A percentile compares a stretch with the other conserved stretches of the same genome.
These are phyloP conservation scores for Saccharomycopsis malanga DNA, from an alignment of 805 yeast genomes.

Conservation along the genomic window DNA sequence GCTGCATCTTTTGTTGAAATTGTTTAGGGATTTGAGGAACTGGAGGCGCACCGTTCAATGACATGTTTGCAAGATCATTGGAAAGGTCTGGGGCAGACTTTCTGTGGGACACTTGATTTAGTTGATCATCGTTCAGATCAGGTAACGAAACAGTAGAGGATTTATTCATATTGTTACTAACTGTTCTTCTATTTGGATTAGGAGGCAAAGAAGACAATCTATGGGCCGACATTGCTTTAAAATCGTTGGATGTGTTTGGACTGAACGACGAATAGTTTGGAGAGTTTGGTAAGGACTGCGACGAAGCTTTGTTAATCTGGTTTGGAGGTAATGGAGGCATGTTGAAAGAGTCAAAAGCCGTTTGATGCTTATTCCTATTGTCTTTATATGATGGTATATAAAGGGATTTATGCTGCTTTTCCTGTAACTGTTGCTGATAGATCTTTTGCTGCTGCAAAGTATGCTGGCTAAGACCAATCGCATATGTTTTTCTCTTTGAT, in stretches of 20 bases:
- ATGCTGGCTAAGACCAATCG: not conserved
- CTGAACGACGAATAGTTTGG: not conserved
- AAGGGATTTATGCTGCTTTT: not conserved
- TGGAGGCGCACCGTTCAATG: not conserved
- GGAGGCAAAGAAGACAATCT: not conserved
- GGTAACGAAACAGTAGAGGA: not conserved
- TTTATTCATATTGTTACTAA: not conserved
- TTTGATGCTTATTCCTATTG: no score
- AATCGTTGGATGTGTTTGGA: not conserved
- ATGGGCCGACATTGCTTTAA: not conserved
- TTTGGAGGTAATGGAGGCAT: not conserved
- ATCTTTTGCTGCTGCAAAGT: not conserved
- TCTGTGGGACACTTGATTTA: not conserved
- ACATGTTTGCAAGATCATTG: conserved; percentile 2
- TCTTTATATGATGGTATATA: not conserved
- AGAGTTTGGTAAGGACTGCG: not conserved
- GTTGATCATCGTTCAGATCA: not conserved
- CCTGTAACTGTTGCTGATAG: not conserved
- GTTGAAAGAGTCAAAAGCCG: no score
- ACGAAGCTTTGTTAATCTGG: not conserved
- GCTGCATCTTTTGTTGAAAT: not conserved
- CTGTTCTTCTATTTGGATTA: not conserved
- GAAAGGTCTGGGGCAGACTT: not conserved
- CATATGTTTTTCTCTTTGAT: conserved; percentile 16
- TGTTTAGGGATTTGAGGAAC: not conserved